Conservation (phyloP, 768 basidiomycete species). For the Guyanaporus albipodus region DNA sequence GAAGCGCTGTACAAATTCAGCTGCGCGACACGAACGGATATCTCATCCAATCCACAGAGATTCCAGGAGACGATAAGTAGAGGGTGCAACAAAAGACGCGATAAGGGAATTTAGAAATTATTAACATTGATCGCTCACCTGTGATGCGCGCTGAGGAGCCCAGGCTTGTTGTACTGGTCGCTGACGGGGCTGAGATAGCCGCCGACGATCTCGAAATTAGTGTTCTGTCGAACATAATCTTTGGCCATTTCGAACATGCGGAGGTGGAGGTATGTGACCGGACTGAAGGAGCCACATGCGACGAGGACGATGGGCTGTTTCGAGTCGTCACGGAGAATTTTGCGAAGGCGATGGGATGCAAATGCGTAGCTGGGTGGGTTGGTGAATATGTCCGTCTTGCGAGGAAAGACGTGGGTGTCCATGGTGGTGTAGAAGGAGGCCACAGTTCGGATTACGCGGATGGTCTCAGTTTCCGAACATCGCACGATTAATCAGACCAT, state of each 20-base stretch:
- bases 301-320: slow-evolving; percentile 92
- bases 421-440: slow-evolving; percentile 19
- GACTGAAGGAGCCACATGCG: slow-evolving; percentile 97
- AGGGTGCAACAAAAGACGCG: not conserved
- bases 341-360: slow-evolving; percentile 59
- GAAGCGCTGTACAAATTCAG: slow-evolving; percentile 9
- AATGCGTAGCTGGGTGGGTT: slow-evolving; percentile 67
- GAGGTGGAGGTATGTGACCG: slow-evolving; percentile 94
- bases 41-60: slow-evolving; percentile 1
- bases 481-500: too few species aligned
- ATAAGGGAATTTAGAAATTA: not conserved
- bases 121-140: slow-evolving; percentile 55
- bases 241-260: slow-evolving; percentile 99
- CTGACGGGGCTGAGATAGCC: slow-evolving; percentile 96
- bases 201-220: slow-evolving; percentile 89
- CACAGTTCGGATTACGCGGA: too few species aligned
- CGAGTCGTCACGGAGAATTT: slow-evolving; percentile 51
- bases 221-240: slow-evolving; percentile 91
- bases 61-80: not conserved
- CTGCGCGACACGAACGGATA: not conserved
- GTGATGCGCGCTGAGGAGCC: slow-evolving; percentile 81
- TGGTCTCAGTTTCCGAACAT: too few species aligned
- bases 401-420: slow-evolving; percentile 20
- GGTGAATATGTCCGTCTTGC: slow-evolving; percentile 41
- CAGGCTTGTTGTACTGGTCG: slow-evolving; percentile 95